Evolutionary conservation across 352 stramenopile genomes (phyloP).

Genomic region (Phytophthora niederhauseri): DNA sequence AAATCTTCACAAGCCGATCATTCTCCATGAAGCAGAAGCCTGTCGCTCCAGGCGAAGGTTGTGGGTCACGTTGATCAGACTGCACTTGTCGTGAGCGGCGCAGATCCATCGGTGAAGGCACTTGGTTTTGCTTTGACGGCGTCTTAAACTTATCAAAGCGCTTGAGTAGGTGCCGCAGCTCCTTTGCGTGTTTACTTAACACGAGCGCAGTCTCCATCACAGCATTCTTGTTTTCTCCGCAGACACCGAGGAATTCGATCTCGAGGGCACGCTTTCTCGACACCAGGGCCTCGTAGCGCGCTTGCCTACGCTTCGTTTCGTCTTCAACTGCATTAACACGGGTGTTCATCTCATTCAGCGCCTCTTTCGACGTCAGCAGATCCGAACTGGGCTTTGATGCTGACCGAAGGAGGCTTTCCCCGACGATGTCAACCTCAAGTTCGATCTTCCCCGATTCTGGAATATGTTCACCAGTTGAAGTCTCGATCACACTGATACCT

Average conservation of each 20-base stretch:
- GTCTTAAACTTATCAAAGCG: constrained; percentile 54
- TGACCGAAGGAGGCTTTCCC: constrained; percentile 37
- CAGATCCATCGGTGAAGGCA: neutral
- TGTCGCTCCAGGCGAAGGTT: constrained; percentile 5
- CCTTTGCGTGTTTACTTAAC: constrained; percentile 24
- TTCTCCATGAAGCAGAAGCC: constrained; percentile 75
- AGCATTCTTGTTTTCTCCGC: constrained; percentile 21
- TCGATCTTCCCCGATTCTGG: constrained; percentile 18
- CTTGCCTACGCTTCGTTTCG: constrained; percentile 25
- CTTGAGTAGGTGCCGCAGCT: constrained; percentile 41
- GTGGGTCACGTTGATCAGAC: constrained; percentile 1
- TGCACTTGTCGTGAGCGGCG: constrained; percentile 13
- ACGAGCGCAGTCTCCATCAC: constrained; percentile 21
- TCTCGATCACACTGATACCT: constrained; percentile 55
- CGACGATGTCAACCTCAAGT: constrained; percentile 57
- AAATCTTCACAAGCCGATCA: constrained; percentile 72
- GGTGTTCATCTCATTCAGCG: constrained; percentile 14
- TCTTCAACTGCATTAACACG: constrained; percentile 22
- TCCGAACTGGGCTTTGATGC: constrained; percentile 18
- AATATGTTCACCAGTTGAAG: constrained; percentile 36
- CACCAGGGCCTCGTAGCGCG: constrained; percentile 16
- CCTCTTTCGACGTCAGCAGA: constrained; percentile 16
- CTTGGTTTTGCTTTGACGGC: constrained; percentile 23
- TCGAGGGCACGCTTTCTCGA: constrained; percentile 17
- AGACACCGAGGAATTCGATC: constrained; percentile 19